A percentile compares a stretch with the other conserved stretches of the same genome.
These are phyloP conservation scores for Aureobasidium vineae DNA, from an alignment of 2,329 filamentous ascomycete genomes.

Conservation along the genomic window DNA sequence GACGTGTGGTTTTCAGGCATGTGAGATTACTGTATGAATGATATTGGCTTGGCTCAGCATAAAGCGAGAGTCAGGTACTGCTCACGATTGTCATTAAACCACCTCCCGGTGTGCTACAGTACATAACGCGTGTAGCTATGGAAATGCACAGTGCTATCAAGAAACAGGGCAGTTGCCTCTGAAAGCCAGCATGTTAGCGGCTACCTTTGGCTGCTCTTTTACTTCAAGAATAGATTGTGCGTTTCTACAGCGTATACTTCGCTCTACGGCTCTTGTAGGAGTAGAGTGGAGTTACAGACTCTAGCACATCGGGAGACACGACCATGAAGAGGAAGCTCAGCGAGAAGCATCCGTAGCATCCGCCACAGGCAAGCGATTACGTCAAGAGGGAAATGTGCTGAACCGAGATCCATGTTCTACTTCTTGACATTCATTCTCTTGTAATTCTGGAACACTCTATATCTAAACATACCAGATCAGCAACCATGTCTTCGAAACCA, in stretches of 20 bases:
- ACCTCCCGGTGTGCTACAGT: neutral
- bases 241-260: too few species aligned
- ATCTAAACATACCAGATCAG: neutral
- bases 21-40: neutral
- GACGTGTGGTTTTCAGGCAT: neutral
- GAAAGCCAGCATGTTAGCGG: too few species aligned
- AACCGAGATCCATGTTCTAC: neutral
- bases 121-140: neutral
- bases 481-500: neutral
- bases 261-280: too few species aligned
- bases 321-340: neutral
- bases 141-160: too few species aligned
- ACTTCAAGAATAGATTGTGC: too few species aligned
- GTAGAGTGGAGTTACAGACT: too few species aligned
- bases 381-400: neutral
- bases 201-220: too few species aligned
- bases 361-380: slow-evolving; percentile 3
- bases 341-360: neutral
- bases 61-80: neutral
- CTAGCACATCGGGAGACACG: neutral
- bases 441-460: neutral
- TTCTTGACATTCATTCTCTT: neutral
- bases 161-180: too few species aligned
- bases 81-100: neutral
- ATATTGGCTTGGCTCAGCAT: neutral